A percentile compares a stretch with the other conserved stretches of the same genome.
Evolutionary conservation across 2,329 filamentous ascomycete genomes (phyloP).

Genomic region (Ceratocystis huliohia): DNA sequence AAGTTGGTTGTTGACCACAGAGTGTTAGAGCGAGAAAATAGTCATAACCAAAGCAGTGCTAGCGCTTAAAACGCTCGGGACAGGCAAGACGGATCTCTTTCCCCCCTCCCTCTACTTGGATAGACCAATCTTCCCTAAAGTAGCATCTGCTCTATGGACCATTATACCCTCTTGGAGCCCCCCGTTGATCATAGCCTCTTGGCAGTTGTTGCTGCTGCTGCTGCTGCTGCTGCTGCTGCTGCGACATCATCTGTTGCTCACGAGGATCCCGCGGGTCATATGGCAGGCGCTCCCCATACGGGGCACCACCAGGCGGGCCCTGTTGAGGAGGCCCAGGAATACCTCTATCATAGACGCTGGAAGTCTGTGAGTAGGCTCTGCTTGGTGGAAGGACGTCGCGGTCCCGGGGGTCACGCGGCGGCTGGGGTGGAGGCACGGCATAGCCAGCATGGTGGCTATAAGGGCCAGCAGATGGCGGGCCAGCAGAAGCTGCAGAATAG

Average conservation of each 20-base stretch:
- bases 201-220: constrained; percentile 23
- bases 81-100: too few species aligned
- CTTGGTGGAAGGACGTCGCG: constrained; percentile 21
- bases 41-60: too few species aligned
- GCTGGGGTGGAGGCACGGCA: not conserved
- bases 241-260: constrained; percentile 25
- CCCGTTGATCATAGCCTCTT: constrained; percentile 29
- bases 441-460: constrained; percentile 13
- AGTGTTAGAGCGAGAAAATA: too few species aligned
- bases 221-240: constrained; percentile 14
- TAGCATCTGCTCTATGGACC: constrained; percentile 1
- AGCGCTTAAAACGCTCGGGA: too few species aligned
- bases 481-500: constrained; percentile 8
- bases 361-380: constrained; percentile 22
- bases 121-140: too few species aligned
- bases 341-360: constrained; percentile 27
- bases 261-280: constrained; percentile 26
- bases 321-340: constrained; percentile 24
- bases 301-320: constrained; percentile 29
- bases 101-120: too few species aligned
- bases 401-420: constrained; percentile 14
- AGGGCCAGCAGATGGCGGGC: constrained; percentile 1
- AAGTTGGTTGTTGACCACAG: too few species aligned
- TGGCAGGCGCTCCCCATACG: constrained; percentile 30
- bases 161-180: constrained; percentile 27